Evolutionary conservation across 371 early-diverging fungal genomes (phyloP).

Genomic region (Blakeslea trispora): DNA sequence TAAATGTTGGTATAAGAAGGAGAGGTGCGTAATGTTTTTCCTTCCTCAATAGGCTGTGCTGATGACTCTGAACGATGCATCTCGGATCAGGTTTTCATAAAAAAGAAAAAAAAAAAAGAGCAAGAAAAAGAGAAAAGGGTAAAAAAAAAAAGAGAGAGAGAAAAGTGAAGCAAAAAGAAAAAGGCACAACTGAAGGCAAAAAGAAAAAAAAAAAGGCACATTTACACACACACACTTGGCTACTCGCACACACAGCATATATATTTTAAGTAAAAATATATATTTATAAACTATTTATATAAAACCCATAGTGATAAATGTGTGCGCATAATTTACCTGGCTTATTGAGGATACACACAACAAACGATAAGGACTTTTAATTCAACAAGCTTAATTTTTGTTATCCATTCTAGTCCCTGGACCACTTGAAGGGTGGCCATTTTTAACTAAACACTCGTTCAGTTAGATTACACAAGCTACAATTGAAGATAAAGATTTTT

Average conservation of each 20-base stretch:
- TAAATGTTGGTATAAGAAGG: constrained; percentile 26
- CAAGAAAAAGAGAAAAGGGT: neutral
- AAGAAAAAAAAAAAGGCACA: too few species aligned
- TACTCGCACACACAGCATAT: too few species aligned
- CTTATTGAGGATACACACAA: too few species aligned
- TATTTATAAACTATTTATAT: too few species aligned
- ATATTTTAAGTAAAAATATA: too few species aligned
- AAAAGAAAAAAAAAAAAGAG: neutral
- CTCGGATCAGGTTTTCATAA: neutral
- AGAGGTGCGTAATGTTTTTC: constrained; percentile 7
- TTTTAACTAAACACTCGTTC: neutral
- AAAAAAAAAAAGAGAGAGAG: neutral
- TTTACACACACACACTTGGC: too few species aligned
- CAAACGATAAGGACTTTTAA: neutral
- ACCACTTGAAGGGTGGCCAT: neutral
- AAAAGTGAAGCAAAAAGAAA: neutral
- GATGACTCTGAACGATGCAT: constrained; percentile 3
- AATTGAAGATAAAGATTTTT: neutral
- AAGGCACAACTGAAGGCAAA: too few species aligned
- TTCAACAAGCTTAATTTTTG: neutral
- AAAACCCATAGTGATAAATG: too few species aligned
- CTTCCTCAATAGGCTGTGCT: constrained; percentile 7
- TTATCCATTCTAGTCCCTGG: neutral
- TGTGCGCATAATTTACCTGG: too few species aligned
- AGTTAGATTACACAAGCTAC: neutral